Percentiles rank a stretch among this genome's conserved stretches.
Evolutionary conservation across 1,284 basidiomycete species (phyloP).

Genomic region (Cryptococcus wingfieldii): DNA sequence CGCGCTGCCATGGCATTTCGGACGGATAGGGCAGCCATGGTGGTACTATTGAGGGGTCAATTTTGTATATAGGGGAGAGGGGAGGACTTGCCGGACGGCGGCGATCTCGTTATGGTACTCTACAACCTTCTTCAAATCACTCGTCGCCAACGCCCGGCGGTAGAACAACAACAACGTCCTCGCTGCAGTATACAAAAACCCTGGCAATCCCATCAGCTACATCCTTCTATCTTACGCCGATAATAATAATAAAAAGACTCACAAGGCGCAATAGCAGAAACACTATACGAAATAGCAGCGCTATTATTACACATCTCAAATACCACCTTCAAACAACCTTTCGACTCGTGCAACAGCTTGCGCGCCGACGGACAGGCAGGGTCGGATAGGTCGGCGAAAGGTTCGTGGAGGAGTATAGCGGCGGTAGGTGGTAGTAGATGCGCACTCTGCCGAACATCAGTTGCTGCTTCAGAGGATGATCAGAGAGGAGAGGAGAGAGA

Average conservation of each 20-base stretch:
- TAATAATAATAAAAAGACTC: slow-evolving; percentile 1
- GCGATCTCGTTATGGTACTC: slow-evolving; percentile 31
- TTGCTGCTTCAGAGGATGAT: background rate
- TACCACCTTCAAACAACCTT: slow-evolving; percentile 28
- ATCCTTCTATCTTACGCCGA: background rate
- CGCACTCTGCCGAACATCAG: slow-evolving; percentile 17
- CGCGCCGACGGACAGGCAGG: slow-evolving; percentile 21
- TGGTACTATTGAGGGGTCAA: slow-evolving; percentile 8
- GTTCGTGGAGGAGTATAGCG: slow-evolving; percentile 40
- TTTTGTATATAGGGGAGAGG: background rate
- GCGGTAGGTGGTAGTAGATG: slow-evolving; percentile 31
- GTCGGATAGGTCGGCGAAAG: slow-evolving; percentile 33
- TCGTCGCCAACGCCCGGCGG: slow-evolving; percentile 23
- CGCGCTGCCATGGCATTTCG: slow-evolving; percentile 25
- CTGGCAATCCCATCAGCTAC: background rate
- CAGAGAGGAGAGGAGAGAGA: background rate
- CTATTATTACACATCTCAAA: slow-evolving; percentile 27
- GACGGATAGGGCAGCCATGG: slow-evolving; percentile 15
- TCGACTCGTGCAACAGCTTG: slow-evolving; percentile 26
- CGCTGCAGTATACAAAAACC: slow-evolving; percentile 30
- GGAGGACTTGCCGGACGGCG: slow-evolving; percentile 28
- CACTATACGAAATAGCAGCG: slow-evolving; percentile 25
- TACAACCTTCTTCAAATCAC: slow-evolving; percentile 16
- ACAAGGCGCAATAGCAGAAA: slow-evolving; percentile 28
- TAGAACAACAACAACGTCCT: slow-evolving; percentile 35